Conservation (phyloP, 2,329 filamentous ascomycete genomes). For the Geosmithia flava region DNA sequence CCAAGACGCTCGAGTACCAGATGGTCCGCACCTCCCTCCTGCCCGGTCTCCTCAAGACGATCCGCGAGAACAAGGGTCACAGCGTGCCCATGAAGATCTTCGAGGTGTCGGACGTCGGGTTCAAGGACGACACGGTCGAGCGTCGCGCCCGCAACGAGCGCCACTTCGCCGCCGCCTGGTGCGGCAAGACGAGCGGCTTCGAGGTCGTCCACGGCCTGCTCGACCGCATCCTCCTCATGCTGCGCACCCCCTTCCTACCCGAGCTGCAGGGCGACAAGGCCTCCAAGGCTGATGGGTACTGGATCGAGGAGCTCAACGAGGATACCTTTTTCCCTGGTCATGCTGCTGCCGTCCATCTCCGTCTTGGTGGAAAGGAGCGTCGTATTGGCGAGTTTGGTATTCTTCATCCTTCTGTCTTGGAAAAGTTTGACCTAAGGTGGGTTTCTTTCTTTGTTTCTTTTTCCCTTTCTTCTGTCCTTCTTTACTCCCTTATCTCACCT, state of each 20-base stretch:
- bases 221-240: slow-evolving; percentile 86
- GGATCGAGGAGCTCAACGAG: slow-evolving; percentile 87
- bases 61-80: slow-evolving; percentile 86
- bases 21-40: slow-evolving; percentile 79
- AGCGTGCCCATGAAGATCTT: slow-evolving; percentile 84
- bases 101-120: slow-evolving; percentile 80
- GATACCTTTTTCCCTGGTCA: slow-evolving; percentile 87
- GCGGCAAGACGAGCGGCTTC: slow-evolving; percentile 88
- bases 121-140: slow-evolving; percentile 75
- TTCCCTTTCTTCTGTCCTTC: not conserved
- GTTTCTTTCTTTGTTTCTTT: not conserved
- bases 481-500: not conserved
- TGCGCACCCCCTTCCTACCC: slow-evolving; percentile 69
- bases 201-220: slow-evolving; percentile 91
- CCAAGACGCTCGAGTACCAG: slow-evolving; percentile 88
- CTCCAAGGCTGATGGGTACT: slow-evolving; percentile 64
- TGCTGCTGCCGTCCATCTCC: slow-evolving; percentile 72
- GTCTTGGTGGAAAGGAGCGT: slow-evolving; percentile 58
- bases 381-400: slow-evolving; percentile 88
- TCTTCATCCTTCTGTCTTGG: slow-evolving; percentile 81
- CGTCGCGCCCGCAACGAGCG: slow-evolving; percentile 84
- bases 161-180: slow-evolving; percentile 93
- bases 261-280: slow-evolving; percentile 54
- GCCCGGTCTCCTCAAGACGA: slow-evolving; percentile 83
- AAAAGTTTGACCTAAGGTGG: slow-evolving; percentile 85